Percentiles rank a stretch among this genome's conserved stretches.
phyloP scores from a whole-genome alignment of 176 grass and related monocot species.

The Carex cristatella region DNA sequence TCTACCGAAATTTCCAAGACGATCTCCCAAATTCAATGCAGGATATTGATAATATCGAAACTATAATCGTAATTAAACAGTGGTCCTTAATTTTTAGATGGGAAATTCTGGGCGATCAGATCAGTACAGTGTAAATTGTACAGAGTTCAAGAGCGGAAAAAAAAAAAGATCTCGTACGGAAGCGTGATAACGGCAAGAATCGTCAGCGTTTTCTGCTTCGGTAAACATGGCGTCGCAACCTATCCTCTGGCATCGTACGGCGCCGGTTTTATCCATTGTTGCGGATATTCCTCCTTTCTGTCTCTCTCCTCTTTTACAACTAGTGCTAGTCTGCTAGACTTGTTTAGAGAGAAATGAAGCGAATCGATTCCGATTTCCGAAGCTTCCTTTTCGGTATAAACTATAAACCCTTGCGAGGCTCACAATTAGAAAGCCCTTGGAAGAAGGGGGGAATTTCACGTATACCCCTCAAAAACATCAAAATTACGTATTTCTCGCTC shows the following conservation, averaged over 20 bases:
- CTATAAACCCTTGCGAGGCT: neutral
- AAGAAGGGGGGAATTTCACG: too few species aligned
- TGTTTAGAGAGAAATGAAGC: neutral
- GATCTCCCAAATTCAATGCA: neutral
- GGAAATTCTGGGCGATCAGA: neutral
- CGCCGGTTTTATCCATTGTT: slow-evolving; percentile 40
- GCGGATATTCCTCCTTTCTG: neutral
- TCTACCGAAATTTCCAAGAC: neutral
- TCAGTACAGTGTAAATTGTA: neutral
- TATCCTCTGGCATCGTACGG: slow-evolving; percentile 74
- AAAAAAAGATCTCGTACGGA: slow-evolving; percentile 42
- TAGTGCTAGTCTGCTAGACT: neutral
- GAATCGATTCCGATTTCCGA: neutral
- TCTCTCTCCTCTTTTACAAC: neutral
- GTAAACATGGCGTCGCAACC: slow-evolving; percentile 81
- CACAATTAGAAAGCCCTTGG: too few species aligned
- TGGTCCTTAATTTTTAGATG: neutral
- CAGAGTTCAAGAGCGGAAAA: neutral
- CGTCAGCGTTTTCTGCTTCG: slow-evolving; percentile 66
- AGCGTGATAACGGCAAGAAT: slow-evolving; percentile 73
- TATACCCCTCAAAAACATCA: too few species aligned
- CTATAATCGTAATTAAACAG: neutral
- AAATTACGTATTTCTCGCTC: too few species aligned
- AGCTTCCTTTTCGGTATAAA: neutral
- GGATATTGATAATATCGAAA: neutral